Evolutionary conservation across 805 yeast species (phyloP).

Genomic region (Wickerhamomyces sydowiorum): DNA sequence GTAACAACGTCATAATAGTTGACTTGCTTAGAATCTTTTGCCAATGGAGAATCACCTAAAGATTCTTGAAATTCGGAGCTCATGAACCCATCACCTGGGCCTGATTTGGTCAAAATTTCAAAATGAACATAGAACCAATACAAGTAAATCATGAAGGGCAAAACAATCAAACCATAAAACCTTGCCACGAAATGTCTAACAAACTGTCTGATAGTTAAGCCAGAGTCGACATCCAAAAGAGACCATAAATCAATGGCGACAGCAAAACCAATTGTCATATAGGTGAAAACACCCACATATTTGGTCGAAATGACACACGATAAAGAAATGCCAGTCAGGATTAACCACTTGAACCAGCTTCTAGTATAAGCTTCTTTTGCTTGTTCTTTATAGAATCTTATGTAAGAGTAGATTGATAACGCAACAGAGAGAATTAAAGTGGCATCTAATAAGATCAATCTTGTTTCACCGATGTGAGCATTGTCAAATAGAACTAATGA

Average conservation of each 20-base stretch:
- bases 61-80: conserved; percentile 93
- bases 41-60: conserved; percentile 74
- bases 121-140: conserved; percentile 94
- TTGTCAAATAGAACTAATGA: conserved; percentile 77
- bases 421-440: conserved; percentile 83
- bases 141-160: conserved; percentile 79
- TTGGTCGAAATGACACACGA: conserved; percentile 94
- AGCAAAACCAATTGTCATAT: conserved; percentile 79
- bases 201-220: conserved; percentile 52
- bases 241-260: conserved; percentile 87
- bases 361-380: conserved; percentile 59
- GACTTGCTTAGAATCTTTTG: conserved; percentile 63
- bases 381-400: conserved; percentile 65
- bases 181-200: conserved; percentile 72
- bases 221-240: conserved; percentile 65
- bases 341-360: conserved; percentile 86
- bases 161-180: conserved; percentile 58
- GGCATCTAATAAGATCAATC: conserved; percentile 89
- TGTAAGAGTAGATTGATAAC: conserved; percentile 68
- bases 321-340: conserved; percentile 75
- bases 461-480: conserved; percentile 85
- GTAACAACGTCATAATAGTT: conserved; percentile 75
- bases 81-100: conserved; percentile 96
- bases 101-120: conserved; percentile 72
- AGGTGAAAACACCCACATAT: conserved; percentile 93